Percentiles rank a stretch among this genome's conserved stretches.
Conservation (phyloP, 768 basidiomycete genomes). For the Tremella yokohamensis region DNA sequence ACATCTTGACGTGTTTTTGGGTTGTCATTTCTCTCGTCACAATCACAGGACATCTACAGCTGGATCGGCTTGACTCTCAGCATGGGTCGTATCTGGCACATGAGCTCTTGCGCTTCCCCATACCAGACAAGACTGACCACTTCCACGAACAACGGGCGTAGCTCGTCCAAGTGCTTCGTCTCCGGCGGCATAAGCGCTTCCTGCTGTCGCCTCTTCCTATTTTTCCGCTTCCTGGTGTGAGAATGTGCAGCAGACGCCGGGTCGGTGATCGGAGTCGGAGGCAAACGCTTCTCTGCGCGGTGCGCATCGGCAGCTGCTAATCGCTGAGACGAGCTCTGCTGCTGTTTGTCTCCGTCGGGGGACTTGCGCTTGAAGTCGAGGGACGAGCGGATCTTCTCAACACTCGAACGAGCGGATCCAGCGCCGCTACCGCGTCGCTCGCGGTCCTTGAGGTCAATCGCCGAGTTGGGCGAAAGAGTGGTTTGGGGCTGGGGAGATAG, state of each 20-base stretch:
- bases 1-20: background rate
- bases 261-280: background rate
- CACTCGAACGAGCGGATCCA: background rate
- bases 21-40: background rate
- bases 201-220: constrained; percentile 11
- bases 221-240: constrained; percentile 6
- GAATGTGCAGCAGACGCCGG: background rate
- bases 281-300: background rate
- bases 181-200: constrained; percentile 66
- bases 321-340: background rate
- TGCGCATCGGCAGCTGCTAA: background rate
- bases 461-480: background rate
- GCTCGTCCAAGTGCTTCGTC: constrained; percentile 68
- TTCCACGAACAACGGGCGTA: constrained; percentile 86
- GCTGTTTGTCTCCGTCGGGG: background rate
- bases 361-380: background rate
- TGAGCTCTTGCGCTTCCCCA: background rate
- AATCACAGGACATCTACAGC: background rate
- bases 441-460: background rate
- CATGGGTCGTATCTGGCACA: constrained; percentile 12
- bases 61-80: constrained; percentile 16
- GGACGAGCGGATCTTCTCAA: background rate
- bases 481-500: background rate
- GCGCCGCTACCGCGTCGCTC: background rate
- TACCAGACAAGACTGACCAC: constrained; percentile 60